These are phyloP conservation scores for Perkinsus olseni DNA, from an alignment of 169 alveolate genomes.

Conservation along the genomic window DNA sequence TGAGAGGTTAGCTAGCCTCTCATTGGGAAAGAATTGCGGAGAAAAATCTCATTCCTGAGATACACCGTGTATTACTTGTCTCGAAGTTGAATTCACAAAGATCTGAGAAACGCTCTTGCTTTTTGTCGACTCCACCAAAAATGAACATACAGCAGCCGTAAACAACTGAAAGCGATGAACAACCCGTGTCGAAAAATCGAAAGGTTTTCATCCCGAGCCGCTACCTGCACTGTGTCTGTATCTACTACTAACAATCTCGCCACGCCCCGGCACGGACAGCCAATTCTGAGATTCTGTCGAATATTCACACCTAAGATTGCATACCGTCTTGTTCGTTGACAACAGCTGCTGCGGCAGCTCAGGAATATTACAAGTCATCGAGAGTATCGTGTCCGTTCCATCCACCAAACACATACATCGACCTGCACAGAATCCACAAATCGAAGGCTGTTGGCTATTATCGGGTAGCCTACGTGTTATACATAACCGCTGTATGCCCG, in stretches of 20 bases:
- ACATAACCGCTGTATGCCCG: conserved; percentile 69
- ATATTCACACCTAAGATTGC: conserved; percentile 38
- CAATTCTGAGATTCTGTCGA: conserved; percentile 46
- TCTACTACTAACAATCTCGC: conserved; percentile 12
- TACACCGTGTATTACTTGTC: conserved; percentile 12
- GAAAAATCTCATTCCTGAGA: background rate
- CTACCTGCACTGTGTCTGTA: background rate
- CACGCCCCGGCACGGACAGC: conserved; percentile 22
- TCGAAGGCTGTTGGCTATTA: conserved; percentile 3
- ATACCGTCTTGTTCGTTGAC: too few species aligned
- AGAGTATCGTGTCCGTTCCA: conserved; percentile 75
- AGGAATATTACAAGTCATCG: conserved; percentile 54
- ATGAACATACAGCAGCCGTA: conserved; percentile 51
- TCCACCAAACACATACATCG: conserved; percentile 66
- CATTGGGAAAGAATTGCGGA: background rate
- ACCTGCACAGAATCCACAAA: background rate
- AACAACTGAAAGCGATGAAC: conserved; percentile 37
- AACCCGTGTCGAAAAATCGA: background rate
- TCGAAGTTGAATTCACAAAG: conserved; percentile 48
- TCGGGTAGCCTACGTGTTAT: conserved; percentile 19
- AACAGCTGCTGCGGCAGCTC: conserved; percentile 14
- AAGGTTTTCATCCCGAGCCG: background rate
- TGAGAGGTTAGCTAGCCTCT: too few species aligned
- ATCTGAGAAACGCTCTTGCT: conserved; percentile 42
- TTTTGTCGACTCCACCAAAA: conserved; percentile 69